phyloP scores from a whole-genome alignment of 805 yeast species.

The Yamadazyma kitorensis region DNA sequence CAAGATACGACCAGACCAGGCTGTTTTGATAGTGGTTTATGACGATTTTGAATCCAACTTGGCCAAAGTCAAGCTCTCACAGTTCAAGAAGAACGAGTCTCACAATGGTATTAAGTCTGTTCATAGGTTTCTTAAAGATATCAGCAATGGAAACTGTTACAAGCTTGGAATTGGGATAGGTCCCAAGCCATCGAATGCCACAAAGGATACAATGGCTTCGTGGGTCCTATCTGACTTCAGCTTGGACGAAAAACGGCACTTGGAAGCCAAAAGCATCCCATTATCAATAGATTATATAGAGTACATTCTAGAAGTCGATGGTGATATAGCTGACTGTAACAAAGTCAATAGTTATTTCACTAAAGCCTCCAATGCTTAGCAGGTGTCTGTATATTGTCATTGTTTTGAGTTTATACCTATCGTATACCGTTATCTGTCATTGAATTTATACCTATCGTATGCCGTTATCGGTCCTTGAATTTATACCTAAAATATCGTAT shows the following conservation, averaged over 20 bases:
- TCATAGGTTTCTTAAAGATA: conserved; percentile 9
- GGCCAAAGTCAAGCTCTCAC: conserved; percentile 27
- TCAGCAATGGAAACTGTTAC: conserved; percentile 12
- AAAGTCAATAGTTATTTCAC: conserved; percentile 22
- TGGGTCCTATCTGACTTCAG: conserved; percentile 41
- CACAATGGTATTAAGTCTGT: conserved; percentile 39
- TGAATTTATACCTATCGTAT: too few relatives aligned
- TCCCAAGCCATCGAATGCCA: conserved; percentile 38
- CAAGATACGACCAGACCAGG: conserved; percentile 13
- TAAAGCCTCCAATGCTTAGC: too few relatives aligned
- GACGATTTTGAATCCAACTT: conserved; percentile 39
- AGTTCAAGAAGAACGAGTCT: conserved; percentile 34
- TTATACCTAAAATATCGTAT: conserved; percentile 2
- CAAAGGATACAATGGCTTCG: conserved; percentile 31
- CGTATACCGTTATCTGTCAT: too few relatives aligned
- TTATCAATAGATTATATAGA: conserved; percentile 19
- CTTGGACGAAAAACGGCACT: conserved; percentile 19
- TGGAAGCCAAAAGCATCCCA: conserved; percentile 13
- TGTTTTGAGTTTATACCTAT: too few relatives aligned
- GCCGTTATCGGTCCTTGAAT: too few relatives aligned
- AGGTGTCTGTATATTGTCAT: too few relatives aligned
- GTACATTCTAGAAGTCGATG: conserved; percentile 17
- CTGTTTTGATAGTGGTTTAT: conserved; percentile 24
- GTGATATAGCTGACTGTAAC: conserved; percentile 23
- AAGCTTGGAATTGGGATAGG: conserved; percentile 42